Base-by-base conservation (phyloP, 495 filamentous ascomycete genomes). In the Xylaria longipes region DNA sequence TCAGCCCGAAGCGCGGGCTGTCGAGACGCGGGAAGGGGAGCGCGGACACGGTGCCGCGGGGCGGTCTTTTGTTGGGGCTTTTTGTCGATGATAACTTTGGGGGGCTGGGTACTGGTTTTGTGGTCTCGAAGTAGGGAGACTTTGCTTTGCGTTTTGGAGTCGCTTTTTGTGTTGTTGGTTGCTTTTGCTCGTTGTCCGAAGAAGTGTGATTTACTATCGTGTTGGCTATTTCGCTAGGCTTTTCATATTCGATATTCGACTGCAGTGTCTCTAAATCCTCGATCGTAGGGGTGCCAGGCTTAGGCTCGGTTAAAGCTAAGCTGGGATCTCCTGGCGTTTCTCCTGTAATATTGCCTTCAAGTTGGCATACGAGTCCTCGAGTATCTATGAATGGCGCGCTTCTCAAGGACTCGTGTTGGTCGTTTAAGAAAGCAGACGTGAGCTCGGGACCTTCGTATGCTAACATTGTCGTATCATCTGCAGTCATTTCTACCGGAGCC, bases 1-100 rank as follows among this genome's bases (percentile, higher is more conserved):
- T 88, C 20, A 97, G 84, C 0, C 94, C 94, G 77, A 97, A 97
- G 33, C 76, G 72, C 0, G 84, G 77, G 1, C 86, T 81, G 31
- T 87, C 82, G 48, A 95, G 88, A 0, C 89, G 86, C 9, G 94
- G 93, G 69, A 95, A 92, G 8, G 91, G 91, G 14, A 92, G 87
- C 74, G 87, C 89, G 0, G 92, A 91, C 50, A 90, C 77, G 27
- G 84, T 85, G 22, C 87, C 86, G 7, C 79, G 80, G 27, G 82
- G 78, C 11, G 83, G 79, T 7, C 80, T 82, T 12, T 83, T 79
- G 5, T 79, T 83, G 27, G 66, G 29, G 41, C 61, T 54, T 70
- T 69, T 75, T 3, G 27, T 14, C 15, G 71, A 62, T 3, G 33
- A 5, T 33, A 67, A 31, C 37, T 54, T 69, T 2, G 43, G 9